These are phyloP conservation scores for Pyrrhoderma noxium DNA, from an alignment of 1,284 basidiomycete species.

Conservation along the genomic window DNA sequence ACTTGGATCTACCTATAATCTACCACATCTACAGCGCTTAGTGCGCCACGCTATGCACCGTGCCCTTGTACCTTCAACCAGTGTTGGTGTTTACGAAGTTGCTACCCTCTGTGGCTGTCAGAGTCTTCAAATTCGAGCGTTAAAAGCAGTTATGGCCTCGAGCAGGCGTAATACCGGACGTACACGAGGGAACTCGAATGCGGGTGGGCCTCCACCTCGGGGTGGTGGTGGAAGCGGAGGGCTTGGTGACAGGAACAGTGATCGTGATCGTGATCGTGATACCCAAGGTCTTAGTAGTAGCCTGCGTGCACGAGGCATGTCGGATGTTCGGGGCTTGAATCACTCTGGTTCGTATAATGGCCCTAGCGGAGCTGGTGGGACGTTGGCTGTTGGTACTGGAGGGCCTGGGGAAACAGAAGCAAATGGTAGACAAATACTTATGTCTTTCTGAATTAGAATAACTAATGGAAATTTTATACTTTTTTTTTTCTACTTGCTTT, in stretches of 20 bases:
- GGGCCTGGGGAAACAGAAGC: neutral
- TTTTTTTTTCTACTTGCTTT: constrained; percentile 3
- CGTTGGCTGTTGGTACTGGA: neutral
- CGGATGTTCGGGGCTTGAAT: constrained; percentile 30
- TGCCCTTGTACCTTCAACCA: constrained; percentile 73
- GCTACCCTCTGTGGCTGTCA: constrained; percentile 86
- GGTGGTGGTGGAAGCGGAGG: constrained; percentile 31
- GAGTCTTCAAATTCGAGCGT: constrained; percentile 77
- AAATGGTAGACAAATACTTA: neutral
- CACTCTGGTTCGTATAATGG: constrained; percentile 4
- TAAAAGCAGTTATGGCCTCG: constrained; percentile 72
- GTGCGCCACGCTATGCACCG: constrained; percentile 92
- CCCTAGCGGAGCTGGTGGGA: neutral
- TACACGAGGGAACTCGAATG: constrained; percentile 43
- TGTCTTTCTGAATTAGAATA: constrained; percentile 5
- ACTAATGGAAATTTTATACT: constrained; percentile 3
- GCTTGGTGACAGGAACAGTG: constrained; percentile 27
- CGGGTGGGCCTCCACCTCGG: constrained; percentile 33
- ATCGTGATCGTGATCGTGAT: neutral
- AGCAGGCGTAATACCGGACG: constrained; percentile 56
- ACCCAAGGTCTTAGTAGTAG: neutral
- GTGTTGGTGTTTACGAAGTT: constrained; percentile 88
- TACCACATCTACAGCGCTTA: constrained; percentile 68
- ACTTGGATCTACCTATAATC: constrained; percentile 75
- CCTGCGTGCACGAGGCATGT: constrained; percentile 43